Conservation (phyloP, 176 grass and related monocot genomes). For the Alopecurus myosuroides region DNA sequence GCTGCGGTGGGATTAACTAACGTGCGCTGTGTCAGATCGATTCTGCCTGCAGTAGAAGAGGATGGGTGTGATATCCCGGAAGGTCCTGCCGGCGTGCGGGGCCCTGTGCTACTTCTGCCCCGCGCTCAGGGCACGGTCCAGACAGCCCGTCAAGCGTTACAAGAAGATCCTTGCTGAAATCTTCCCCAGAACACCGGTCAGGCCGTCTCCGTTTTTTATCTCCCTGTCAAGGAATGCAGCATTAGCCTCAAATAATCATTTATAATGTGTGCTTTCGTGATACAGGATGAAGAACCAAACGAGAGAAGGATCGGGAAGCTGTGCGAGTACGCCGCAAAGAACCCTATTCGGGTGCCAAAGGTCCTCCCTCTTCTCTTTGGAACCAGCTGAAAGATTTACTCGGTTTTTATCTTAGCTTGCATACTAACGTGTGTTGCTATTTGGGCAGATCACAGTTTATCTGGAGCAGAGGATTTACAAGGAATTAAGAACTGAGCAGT, state of each 20-base stretch:
- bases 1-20: not conserved
- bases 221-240: not conserved
- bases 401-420: not conserved
- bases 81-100: conserved; percentile 51
- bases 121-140: conserved; percentile 53
- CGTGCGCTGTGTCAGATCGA: not conserved
- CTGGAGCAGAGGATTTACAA: conserved; percentile 95
- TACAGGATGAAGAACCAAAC: conserved; percentile 80
- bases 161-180: conserved; percentile 90
- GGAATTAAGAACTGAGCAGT: conserved; percentile 85
- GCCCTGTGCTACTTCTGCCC: conserved; percentile 82
- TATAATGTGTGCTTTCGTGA: not conserved
- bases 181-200: conserved; percentile 71
- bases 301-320: conserved; percentile 82
- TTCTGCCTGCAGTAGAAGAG: conserved; percentile 31
- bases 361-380: not conserved
- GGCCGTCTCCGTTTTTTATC: not conserved
- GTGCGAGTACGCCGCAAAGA: conserved; percentile 77
- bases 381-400: not conserved
- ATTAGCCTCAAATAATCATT: not conserved
- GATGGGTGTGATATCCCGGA: conserved; percentile 73
- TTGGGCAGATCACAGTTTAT: conserved; percentile 74
- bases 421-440: conserved; percentile 26
- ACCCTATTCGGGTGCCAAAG: conserved; percentile 83
- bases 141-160: conserved; percentile 83